Evolutionary conservation across 2,329 filamentous ascomycete species (phyloP), one percentile per base, ranked within the genome.

Genomic region (Clonostachys chloroleuca): DNA sequence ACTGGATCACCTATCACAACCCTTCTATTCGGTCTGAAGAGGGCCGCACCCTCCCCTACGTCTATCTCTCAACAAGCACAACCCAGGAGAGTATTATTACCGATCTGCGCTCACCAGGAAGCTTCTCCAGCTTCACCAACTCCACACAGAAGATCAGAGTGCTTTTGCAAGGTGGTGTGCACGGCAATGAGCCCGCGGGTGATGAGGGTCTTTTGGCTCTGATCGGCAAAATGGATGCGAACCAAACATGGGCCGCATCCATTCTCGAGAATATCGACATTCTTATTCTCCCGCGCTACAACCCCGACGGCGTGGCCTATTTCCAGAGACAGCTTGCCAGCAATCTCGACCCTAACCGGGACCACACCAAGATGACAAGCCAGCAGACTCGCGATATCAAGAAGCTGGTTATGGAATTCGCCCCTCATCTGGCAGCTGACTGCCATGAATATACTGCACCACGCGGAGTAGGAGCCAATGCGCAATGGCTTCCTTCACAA

Each of bases 251-350:
- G 62, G 59, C 62, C 0, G 30, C 51, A 0, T 57, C 52, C 4
- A 34, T 65, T 0, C 56, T 64, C 1, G 49, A 57, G 10, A 53
- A 58, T 2, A 46, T 59, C 1, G 62, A 64, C 5, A 56, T 65
- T 2, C 41, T 64, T 8, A 42, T 65, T 12, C 33, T 65, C 6
- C 62, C 60, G 0, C 52, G 62, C 0, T 64, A 64, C n/a, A 64
- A 65, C 24, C 60, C 62, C 1, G 62, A 64, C 16, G 62, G 62
- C 2, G 57, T 63, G 2, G 56, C 52, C 17, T 64, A 64, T 47
- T 64, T 64, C 47, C 62, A 64, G 50, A 55, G 60, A 2, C 48
- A 46, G 1, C 44, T 64, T 1, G 55, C 62, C 0, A 55, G 54
- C 1, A 59, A 55, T 36, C 58, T 56, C 13, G 62, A 64, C 20